Conservation (phyloP, 176 grass and related monocot genomes). For the Oryza nivara region DNA sequence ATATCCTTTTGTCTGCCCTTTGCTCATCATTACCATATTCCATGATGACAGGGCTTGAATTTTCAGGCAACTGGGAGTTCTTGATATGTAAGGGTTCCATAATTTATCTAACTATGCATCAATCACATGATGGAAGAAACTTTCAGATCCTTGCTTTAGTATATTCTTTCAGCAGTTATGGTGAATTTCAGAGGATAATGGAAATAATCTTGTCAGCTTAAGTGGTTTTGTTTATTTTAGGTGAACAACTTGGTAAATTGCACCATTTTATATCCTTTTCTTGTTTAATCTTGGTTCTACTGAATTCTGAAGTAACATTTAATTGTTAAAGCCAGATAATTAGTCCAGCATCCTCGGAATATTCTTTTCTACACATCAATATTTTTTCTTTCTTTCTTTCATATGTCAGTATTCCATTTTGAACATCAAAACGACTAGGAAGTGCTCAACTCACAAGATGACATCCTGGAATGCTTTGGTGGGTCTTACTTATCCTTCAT, state of each 20-base stretch:
- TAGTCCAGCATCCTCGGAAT: not conserved
- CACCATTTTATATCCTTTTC: not conserved
- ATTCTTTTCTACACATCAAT: not conserved
- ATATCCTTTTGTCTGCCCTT: not conserved
- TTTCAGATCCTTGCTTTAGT: not conserved
- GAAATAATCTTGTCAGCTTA: not conserved
- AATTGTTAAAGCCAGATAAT: not conserved
- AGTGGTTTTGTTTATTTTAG: slow-evolving; percentile 18
- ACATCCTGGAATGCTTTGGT: not conserved
- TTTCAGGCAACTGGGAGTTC: slow-evolving; percentile 12
- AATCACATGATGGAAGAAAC: not conserved
- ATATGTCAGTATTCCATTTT: slow-evolving; percentile 14
- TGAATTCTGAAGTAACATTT: not conserved
- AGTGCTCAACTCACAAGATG: not conserved
- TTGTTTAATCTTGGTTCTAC: not conserved
- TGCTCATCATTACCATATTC: not conserved
- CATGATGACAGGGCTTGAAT: slow-evolving; percentile 1
- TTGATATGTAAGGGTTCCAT: slow-evolving; percentile 1
- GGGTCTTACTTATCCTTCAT: slow-evolving; percentile 4
- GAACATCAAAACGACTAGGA: slow-evolving; percentile 12
- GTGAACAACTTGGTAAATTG: not conserved
- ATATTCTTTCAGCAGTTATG: slow-evolving; percentile 11
- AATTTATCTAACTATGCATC: slow-evolving; percentile 7
- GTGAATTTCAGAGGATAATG: slow-evolving; percentile 18
- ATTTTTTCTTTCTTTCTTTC: not conserved